Evolutionary conservation across 768 basidiomycete genomes (phyloP), one percentile per base, ranked within the genome.

Genomic region (Tricholomella constricta): DNA sequence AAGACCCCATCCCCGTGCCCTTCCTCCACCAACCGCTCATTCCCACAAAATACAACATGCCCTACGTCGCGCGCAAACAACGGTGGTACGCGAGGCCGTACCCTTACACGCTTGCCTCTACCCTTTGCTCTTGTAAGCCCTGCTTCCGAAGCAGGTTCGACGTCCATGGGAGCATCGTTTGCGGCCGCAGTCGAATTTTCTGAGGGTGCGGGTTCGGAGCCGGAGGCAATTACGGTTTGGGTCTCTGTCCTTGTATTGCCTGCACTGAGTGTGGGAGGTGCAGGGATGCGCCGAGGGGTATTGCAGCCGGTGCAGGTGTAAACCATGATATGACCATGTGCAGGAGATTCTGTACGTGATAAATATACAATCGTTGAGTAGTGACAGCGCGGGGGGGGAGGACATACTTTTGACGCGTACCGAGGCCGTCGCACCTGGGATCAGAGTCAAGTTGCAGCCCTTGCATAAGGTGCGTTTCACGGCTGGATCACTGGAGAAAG

Each of bases 391-490:
- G 35, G 51, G 6, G 47, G 46, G 6, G 6, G 32, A 32, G 17
- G 20, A 60, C 83, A 25, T 51, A 89, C 92, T 68, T 70, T 83
- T 83, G 7, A 89, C 69, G 2, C 91, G 83, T 20, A 90, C 78
- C 1, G 74, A 76, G 0, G 82, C 80, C 1, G 88, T 85, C 1
- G 79, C 57, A 11, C 92, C 92, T 0, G 90, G 86, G 1, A 92
- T 59, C 4, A 94, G 73, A 7, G 86, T 75, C 0, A 74, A 65
- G 51, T 80, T 75, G 62, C 92, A 95, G 1, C 75, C 74, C 64
- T 80, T 83, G 70, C 92, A 95, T 6, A 93, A 61, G 1, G 85
- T 82, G 10, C 92, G 85, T 65, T 94, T 95, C n/a, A 94, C 78
- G 1, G 80, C 72, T 0, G 92, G 91, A 65, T 94, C 92, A 60